These are phyloP conservation scores for Trametes polyzona DNA, from an alignment of 1,284 basidiomycete genomes.

Conservation along the genomic window DNA sequence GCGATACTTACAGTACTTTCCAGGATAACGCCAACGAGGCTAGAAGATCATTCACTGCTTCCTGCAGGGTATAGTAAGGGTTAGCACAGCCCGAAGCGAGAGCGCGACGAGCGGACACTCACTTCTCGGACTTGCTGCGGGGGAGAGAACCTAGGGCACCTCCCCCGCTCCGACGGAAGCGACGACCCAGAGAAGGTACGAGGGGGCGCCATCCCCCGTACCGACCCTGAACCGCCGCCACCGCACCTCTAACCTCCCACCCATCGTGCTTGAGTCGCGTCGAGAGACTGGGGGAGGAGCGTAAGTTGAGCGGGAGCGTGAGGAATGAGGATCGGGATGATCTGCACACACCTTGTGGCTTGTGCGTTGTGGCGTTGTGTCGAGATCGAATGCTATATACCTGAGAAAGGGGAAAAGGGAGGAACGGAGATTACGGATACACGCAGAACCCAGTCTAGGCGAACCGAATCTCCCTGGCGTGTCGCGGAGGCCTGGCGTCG, in stretches of 20 bases:
- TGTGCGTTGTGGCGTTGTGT: too few species aligned
- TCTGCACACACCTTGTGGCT: too few species aligned
- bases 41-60: not conserved
- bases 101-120: not conserved
- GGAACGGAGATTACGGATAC: not conserved
- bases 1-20: too few species aligned
- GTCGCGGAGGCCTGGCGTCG: not conserved
- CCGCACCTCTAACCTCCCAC: not conserved
- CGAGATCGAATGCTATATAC: too few species aligned
- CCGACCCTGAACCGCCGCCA: not conserved
- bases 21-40: too few species aligned
- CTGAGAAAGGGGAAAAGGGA: not conserved
- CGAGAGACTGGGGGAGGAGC: not conserved
- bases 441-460: not conserved
- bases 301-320: not conserved
- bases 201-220: conserved; percentile 11
- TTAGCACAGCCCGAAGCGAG: conserved; percentile 31
- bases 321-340: too few species aligned
- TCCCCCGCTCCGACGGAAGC: conserved; percentile 11
- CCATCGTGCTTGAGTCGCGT: too few species aligned
- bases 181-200: not conserved
- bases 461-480: not conserved
- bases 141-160: conserved; percentile 6
- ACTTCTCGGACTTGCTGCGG: conserved; percentile 8
- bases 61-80: not conserved